Base-by-base conservation (phyloP, 2,329 filamentous ascomycete species). In the Akanthomyces lecanii region DNA sequence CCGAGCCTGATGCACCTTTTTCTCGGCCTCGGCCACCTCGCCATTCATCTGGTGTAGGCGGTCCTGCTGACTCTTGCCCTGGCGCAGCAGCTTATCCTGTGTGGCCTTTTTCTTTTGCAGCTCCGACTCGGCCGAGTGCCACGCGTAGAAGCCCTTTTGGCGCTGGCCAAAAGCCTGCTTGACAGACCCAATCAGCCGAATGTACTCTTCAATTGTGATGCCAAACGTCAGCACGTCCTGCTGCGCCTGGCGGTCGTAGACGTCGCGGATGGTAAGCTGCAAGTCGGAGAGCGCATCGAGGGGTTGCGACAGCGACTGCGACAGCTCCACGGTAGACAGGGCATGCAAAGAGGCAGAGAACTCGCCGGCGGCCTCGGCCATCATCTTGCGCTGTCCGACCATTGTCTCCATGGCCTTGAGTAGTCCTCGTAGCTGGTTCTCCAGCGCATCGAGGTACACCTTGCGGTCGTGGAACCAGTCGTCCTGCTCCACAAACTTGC, bases 391-490 rank as follows among this genome's bases (percentile, higher is more conserved):
- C 77, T 99, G 95, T 42, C 83, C 83, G 1, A 99, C 91, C 74
- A 99, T 96, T 6, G 87, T 90, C 71, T 99, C 95, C 77, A 97
- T 96, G 21, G 93, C 90, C 77, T 97, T 98, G 70, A 97, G 83
- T 18, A 98, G 81, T 11, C 90, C 89, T 74, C 93, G 96, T 65
- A 97, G 83, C 74, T 98, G 94, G 69, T 87, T 92, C 72, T 98
- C 93, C 44, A 98, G 83, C 5, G 93, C 93, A 74, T 99, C 95
- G 12, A 99, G 85, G 72, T 99, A 99, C 62, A 98, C 86, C 71
- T 89, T 91, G 65, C 95, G 92, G 69, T 99, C 95, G 70, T 99
- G 94, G 78, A 99, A 99, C 95, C 94, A 99, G 78, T 99, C 95
- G 74, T 99, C 95, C 73, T 98, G 95, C 77, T 99, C 95, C 45